phyloP scores from a whole-genome alignment of 768 basidiomycete genomes.

The Jaapia argillacea region DNA sequence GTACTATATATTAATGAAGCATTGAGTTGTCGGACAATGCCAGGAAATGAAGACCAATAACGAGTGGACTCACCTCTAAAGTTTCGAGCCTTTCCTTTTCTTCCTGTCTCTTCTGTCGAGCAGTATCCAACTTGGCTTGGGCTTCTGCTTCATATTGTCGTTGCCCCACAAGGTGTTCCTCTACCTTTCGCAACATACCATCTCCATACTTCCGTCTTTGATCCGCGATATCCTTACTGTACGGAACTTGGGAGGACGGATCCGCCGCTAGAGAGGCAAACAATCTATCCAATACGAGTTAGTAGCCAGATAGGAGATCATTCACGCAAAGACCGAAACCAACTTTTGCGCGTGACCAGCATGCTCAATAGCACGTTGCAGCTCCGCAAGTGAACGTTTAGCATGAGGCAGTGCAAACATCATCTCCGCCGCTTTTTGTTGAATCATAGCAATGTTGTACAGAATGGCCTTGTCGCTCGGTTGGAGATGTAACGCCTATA shows the following conservation, averaged over 20 bases:
- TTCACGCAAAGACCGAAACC: conserved; percentile 17
- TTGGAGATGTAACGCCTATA: conserved; percentile 73
- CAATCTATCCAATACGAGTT: conserved; percentile 36
- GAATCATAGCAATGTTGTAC: conserved; percentile 97
- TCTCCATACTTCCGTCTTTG: conserved; percentile 88
- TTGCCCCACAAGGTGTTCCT: conserved; percentile 71
- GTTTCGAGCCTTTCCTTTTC: conserved; percentile 62
- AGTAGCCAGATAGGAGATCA: not conserved
- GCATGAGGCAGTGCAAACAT: conserved; percentile 61
- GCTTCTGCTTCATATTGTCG: conserved; percentile 61
- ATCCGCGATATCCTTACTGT: conserved; percentile 80
- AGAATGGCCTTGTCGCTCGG: conserved; percentile 84
- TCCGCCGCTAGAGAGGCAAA: conserved; percentile 81
- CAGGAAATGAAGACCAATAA: not conserved
- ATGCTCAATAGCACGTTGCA: conserved; percentile 68
- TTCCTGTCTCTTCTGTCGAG: conserved; percentile 68
- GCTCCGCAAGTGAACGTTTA: conserved; percentile 74
- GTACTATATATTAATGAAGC: conserved; percentile 28
- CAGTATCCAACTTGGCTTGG: conserved; percentile 64
- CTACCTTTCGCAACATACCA: conserved; percentile 70
- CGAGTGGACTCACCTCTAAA: conserved; percentile 42
- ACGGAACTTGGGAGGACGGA: conserved; percentile 59
- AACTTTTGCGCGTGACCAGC: conserved; percentile 84
- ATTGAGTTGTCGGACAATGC: conserved; percentile 2
- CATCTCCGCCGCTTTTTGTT: conserved; percentile 93